Evolutionary conservation across 345 rosid genomes (phyloP), one percentile per base, ranked within the genome.

Genomic region (Pugionium cornutum): DNA sequence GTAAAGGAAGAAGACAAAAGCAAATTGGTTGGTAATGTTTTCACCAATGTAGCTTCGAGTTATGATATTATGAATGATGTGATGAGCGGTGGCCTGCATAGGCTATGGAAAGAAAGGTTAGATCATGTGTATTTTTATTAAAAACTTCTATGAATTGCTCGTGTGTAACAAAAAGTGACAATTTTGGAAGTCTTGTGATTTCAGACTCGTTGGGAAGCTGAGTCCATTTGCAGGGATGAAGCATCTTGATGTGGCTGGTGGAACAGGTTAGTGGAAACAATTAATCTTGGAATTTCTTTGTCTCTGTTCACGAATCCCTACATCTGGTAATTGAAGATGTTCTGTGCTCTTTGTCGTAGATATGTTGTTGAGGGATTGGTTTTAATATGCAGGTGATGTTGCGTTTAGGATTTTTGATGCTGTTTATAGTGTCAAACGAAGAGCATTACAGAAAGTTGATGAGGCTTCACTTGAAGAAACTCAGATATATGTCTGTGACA

Each of bases 211-310:
- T 53, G 89, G 88, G 58, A 79, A 86, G 71, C 75, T 94, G 62
- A 81, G 80, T 73, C 99, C 99, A 53, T 94, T 94, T 68, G 84
- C 85, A 1, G 97, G 99, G 80, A 94, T 90, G 91, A 88, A 88
- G 80, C 97, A 94, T 80, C 90, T 88, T 77, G 99, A 94, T 78
- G 97, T 94, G 63, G 99, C 99, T 5, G 97, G 99, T 28, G 99
- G 99, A 65, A 94, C 97, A 57, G 99, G 97, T 85, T 36, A 66
- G 53, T 52, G 18, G 1, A 7, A 7, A 30, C 53, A 4, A 26
- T 41, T 47, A 0, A 29, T 29, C 32, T n/a, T 18, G 2, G 18
- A 18, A 18, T 18, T 32, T 10, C n/a, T 29, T 11, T 4, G 30
- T n/a, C 32, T n/a, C 48, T 1, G 6, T 7, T 18, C 18, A 18